phyloP scores from a whole-genome alignment of 148 eudicot genomes.

The Vaccinium vitisidaea region DNA sequence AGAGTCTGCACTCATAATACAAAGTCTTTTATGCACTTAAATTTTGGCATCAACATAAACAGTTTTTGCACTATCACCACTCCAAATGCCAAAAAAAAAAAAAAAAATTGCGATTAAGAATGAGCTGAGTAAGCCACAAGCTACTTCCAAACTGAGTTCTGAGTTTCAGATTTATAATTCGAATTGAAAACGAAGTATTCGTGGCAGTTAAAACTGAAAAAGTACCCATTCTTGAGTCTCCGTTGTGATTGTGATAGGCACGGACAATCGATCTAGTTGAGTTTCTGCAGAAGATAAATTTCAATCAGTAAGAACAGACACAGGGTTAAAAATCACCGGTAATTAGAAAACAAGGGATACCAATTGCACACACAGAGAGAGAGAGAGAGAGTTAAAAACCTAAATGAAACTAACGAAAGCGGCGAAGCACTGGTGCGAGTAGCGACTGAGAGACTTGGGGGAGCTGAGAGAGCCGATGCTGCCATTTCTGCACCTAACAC shows the following conservation, averaged over 20 bases:
- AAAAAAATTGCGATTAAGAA: too few relatives aligned
- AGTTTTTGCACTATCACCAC: too few relatives aligned
- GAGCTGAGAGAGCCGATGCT: slow-evolving; percentile 38
- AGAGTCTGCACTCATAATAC: too few relatives aligned
- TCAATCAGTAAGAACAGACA: not conserved
- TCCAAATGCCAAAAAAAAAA: not conserved
- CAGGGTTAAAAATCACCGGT: not conserved
- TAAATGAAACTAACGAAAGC: not conserved
- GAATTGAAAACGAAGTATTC: too few relatives aligned
- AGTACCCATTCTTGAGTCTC: not conserved
- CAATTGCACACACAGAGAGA: not conserved
- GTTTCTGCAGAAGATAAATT: not conserved
- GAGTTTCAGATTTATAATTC: too few relatives aligned
- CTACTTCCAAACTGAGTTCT: too few relatives aligned
- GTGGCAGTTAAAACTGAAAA: too few relatives aligned
- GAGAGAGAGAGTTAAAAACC: slow-evolving; percentile 16
- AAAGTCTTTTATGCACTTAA: too few relatives aligned
- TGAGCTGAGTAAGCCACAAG: too few relatives aligned
- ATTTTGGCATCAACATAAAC: too few relatives aligned
- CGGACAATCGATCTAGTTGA: not conserved
- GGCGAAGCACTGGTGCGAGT: not conserved
- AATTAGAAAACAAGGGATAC: not conserved
- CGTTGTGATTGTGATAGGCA: not conserved
- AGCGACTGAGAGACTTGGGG: slow-evolving; percentile 28
- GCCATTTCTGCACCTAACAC: not conserved